Conservation (phyloP, 495 filamentous ascomycete species). For the Cercophora sp. region DNA sequence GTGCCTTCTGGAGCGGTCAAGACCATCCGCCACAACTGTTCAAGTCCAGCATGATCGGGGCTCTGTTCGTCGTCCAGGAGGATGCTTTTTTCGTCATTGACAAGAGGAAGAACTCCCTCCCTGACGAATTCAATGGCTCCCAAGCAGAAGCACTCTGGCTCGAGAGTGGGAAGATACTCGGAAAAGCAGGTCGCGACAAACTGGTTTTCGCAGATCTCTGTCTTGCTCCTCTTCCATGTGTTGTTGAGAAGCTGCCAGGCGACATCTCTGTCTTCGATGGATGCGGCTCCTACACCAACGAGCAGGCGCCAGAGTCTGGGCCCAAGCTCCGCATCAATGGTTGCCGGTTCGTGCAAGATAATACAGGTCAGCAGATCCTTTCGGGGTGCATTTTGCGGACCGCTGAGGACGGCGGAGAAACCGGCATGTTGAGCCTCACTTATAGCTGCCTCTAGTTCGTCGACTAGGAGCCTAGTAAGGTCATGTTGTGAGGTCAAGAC, state of each 20-base stretch:
- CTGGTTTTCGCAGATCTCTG: conserved; percentile 53
- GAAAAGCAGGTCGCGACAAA: conserved; percentile 65
- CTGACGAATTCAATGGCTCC: conserved; percentile 66
- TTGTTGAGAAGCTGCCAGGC: conserved; percentile 64
- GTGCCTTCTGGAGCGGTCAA: conserved; percentile 64
- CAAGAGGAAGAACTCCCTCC: conserved; percentile 35
- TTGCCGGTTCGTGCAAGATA: conserved; percentile 54
- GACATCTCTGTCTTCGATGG: conserved; percentile 51
- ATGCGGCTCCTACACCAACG: conserved; percentile 56
- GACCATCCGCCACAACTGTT: conserved; percentile 81
- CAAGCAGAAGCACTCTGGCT: conserved; percentile 60
- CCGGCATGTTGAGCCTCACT: conserved; percentile 28
- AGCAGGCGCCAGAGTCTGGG: conserved; percentile 63
- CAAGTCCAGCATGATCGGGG: conserved; percentile 53
- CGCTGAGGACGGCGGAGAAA: conserved; percentile 37
- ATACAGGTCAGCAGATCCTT: conserved; percentile 55
- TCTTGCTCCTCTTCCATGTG: conserved; percentile 41
- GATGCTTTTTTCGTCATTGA: conserved; percentile 35
- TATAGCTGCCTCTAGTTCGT: conserved; percentile 46
- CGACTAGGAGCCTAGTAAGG: conserved; percentile 42
- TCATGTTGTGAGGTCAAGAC: conserved; percentile 39
- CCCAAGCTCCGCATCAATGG: conserved; percentile 58
- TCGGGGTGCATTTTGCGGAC: conserved; percentile 44
- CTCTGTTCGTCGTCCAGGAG: conserved; percentile 41
- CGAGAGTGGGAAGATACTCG: conserved; percentile 60